phyloP scores from a whole-genome alignment of 305 asterid genomes.

The Fraxinus latifolia region DNA sequence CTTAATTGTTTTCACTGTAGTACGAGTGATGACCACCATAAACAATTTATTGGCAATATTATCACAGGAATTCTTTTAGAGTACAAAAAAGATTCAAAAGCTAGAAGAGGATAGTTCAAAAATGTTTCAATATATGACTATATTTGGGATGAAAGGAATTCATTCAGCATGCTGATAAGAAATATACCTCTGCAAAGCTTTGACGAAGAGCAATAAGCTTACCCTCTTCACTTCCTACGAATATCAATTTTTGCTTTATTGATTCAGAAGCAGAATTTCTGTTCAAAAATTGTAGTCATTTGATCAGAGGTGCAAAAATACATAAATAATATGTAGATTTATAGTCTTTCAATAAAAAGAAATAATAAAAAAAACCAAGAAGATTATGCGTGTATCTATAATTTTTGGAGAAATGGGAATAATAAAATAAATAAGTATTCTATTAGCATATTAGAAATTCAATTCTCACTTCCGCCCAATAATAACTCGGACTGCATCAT shows the following conservation, averaged over 20 bases:
- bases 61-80: neutral
- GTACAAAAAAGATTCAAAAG: neutral
- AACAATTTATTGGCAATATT: neutral
- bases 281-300: slow-evolving; percentile 27
- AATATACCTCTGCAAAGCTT: slow-evolving; percentile 69
- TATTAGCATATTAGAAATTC: neutral
- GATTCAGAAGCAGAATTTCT: slow-evolving; percentile 86
- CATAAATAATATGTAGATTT: neutral
- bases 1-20: neutral
- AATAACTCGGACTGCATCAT: slow-evolving; percentile 80
- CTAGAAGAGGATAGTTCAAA: neutral
- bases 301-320: neutral
- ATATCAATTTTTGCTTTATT: slow-evolving; percentile 75
- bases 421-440: neutral
- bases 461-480: slow-evolving; percentile 80
- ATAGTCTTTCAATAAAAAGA: neutral
- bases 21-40: neutral
- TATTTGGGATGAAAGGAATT: neutral
- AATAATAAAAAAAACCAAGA: neutral
- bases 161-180: slow-evolving; percentile 1
- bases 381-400: neutral
- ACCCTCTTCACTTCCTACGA: slow-evolving; percentile 96
- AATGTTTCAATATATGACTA: neutral
- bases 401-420: neutral
- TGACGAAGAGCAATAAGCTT: slow-evolving; percentile 90